phyloP scores from a whole-genome alignment of 345 rosid species.

The Syzygium jambos region DNA sequence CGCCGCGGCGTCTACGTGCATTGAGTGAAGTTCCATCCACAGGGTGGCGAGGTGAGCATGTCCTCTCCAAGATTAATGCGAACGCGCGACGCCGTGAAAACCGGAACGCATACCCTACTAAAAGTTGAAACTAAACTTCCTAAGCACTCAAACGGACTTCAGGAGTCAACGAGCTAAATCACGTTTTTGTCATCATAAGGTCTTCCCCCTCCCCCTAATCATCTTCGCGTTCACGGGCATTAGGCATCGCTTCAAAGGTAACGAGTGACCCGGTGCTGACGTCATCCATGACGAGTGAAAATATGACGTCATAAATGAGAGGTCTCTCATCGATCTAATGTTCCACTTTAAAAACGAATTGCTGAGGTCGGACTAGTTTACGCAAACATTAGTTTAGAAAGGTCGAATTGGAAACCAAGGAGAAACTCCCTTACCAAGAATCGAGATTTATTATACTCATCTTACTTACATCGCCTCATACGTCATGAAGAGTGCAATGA shows the following conservation, averaged over 20 bases:
- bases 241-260: no score
- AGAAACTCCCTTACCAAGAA: no score
- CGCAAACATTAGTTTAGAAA: no score
- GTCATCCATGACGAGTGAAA: not conserved
- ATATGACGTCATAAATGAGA: not conserved
- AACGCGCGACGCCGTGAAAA: no score
- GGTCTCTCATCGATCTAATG: no score
- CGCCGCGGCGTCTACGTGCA: rapidly evolving
- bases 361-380: not conserved
- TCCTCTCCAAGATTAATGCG: not conserved
- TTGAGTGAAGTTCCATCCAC: not conserved
- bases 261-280: no score
- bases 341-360: not conserved
- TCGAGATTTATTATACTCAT: not conserved
- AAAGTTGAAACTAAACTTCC: not conserved
- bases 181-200: not conserved
- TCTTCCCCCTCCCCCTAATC: no score
- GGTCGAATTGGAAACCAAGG: no score
- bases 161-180: not conserved
- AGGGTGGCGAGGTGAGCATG: not conserved
- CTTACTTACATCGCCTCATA: not conserved
- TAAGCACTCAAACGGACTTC: not conserved
- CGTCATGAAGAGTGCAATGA: no score
- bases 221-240: no score
- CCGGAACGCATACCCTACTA: not conserved